Evolutionary conservation across 345 rosid species (phyloP), one percentile per base, ranked within the genome.

Genomic region (Fremontodendron californicum): DNA sequence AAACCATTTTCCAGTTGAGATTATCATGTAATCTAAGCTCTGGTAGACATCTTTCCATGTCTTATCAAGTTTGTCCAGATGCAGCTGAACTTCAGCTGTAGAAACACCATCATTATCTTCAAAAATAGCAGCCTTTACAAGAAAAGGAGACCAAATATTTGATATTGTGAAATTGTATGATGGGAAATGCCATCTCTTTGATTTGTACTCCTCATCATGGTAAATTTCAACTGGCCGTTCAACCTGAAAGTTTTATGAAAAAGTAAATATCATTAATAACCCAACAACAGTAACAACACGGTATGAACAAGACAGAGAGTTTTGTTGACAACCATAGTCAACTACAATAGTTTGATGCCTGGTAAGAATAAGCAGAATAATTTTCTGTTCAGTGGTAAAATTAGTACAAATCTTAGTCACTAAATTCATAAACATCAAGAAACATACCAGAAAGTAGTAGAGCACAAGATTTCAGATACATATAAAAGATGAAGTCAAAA

Each of bases 1-100:
- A 81, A 88, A 96, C 99, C 99, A 96, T 85, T 96, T 91, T 52
- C 99, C 99, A 0, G 97, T 91, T 5, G 99, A 96, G 76, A 96
- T 84, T 35, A 94, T 88, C 60, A 84, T 75, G 76, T 91, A 93
- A 79, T 96, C 95, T 18, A 89, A 78, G 82, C 79, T 86, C 65
- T 79, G 84, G 80, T 83, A 89, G 5, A 82, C 77, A 39, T 58
- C 82, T 2, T 89, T 85, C 96, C 97, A 96, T 48, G 84, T 90
- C 76, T 84, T 81, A 46, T 96, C 99, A 23, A 96, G 92, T 61
- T 84, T 88, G 82, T 96, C 98, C 0, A 93, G 86, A 39, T 93
- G 93, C 65, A 96, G 84, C 87, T 93, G 85, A 78, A 89, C 93
- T 76, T 81, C 86, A 11, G 96, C 87, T 9, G 93, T 70, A 0